Evolutionary conservation across 2,329 filamentous ascomycete species (phyloP), one percentile per base, ranked within the genome.

Genomic region (Penicillium sp.): DNA sequence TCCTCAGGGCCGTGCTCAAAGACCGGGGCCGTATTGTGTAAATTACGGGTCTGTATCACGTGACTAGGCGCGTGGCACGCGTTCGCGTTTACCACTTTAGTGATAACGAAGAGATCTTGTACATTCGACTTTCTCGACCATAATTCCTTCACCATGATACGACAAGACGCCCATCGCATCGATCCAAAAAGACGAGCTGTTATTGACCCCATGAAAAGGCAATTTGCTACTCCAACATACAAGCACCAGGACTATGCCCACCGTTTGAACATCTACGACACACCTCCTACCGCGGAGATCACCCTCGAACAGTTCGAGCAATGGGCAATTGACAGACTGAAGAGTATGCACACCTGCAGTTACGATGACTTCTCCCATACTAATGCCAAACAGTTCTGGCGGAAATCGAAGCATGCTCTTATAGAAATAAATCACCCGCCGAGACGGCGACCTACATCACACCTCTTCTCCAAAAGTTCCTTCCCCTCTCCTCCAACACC

Each of bases 221-320:
- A 95, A 69, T 96, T 96, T 66, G 87, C 87, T 49, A 79, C 83
- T 16, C 81, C 89, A 14, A 76, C 80, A 47, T 95, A 84, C 77
- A 85, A 88, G 69, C 83, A 89, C 58, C 80, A 86, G 49, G 79
- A 86, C 36, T 99, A 97, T 68, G 83, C 86, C 12, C 80, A 92
- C 70, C 86, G 91, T 49, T 81, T 99, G 64, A 99, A 95, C 76
- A 92, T 96, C 72, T 99, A 99, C 74, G 76, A 83, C 36, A 79
- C 86, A 22, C 88, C 93, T 38, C 93, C 93, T 0, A 96, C 90
- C 0, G 87, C 88, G 40, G 93, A 99, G 66, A 93, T 99, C 61
- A 95, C 89, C 0, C 83, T 99, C 35, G 93, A 99, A 67, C 86
- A 99, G 67, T 99, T 99, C 64, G 93, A 99, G 69, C 90, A 95